phyloP scores from a whole-genome alignment of 768 basidiomycete species.

The Phylloporus sp. region DNA sequence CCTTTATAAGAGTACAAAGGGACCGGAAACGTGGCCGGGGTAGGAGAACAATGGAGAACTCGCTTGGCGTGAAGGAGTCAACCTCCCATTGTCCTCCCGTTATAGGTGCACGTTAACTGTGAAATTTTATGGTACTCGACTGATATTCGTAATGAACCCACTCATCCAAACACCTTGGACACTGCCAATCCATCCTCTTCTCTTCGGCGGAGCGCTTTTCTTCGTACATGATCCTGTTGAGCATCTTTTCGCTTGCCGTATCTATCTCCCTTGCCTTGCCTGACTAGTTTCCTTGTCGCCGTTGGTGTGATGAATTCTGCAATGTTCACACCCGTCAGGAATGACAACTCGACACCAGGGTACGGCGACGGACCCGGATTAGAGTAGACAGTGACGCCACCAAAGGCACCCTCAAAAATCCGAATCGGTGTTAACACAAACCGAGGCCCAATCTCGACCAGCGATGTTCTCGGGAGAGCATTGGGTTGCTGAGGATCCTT shows the following conservation, averaged over 20 bases:
- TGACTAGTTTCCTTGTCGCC: constrained; percentile 63
- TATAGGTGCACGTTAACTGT: not conserved
- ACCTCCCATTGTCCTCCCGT: constrained; percentile 17
- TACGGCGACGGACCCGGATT: constrained; percentile 68
- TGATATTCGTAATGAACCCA: not conserved
- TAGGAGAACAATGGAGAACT: constrained; percentile 29
- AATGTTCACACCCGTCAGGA: not conserved
- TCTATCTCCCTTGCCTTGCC: constrained; percentile 70
- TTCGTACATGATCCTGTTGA: constrained; percentile 56
- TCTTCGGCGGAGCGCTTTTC: constrained; percentile 59
- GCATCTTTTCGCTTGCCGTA: constrained; percentile 81
- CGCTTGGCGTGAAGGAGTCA: constrained; percentile 13
- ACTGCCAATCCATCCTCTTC: constrained; percentile 80
- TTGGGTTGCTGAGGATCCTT: constrained; percentile 89
- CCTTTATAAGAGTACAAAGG: constrained; percentile 30
- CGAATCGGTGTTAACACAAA: constrained; percentile 97
- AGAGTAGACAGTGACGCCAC: constrained; percentile 90
- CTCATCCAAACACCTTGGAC: constrained; percentile 83
- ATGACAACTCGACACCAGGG: not conserved
- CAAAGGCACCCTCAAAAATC: constrained; percentile 97
- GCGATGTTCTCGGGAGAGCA: constrained; percentile 77
- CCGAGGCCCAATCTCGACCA: constrained; percentile 95
- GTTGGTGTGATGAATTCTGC: constrained; percentile 91
- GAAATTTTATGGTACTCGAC: not conserved
- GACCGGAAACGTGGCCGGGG: constrained; percentile 10